Conservation (phyloP, 148 eudicot species). For the Rhododendron ferrugineum region DNA sequence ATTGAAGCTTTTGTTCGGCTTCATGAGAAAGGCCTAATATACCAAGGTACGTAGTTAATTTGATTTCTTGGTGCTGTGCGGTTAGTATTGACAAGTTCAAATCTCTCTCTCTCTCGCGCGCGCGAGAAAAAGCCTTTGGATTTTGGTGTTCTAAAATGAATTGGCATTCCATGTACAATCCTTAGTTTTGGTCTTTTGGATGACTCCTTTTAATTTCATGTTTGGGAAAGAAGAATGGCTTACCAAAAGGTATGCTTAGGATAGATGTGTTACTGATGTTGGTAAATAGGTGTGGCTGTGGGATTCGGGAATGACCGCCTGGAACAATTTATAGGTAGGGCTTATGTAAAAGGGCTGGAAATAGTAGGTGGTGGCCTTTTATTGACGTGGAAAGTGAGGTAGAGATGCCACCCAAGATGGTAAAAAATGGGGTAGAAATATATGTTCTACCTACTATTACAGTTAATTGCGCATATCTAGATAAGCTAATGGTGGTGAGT, state of each 20-base stretch:
- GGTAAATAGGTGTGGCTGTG: background rate
- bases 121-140: background rate
- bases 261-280: background rate
- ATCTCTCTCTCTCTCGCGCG: background rate
- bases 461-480: background rate
- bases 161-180: background rate
- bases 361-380: background rate
- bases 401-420: background rate
- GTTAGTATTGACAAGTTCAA: background rate
- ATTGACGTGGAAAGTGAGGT: background rate
- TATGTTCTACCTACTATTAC: background rate
- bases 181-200: background rate
- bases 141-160: background rate
- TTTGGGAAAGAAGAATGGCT: background rate
- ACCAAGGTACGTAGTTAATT: conserved; percentile 54
- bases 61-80: background rate
- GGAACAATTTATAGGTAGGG: background rate
- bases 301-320: background rate
- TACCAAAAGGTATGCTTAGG: background rate
- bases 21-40: conserved; percentile 96
- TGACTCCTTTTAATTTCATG: background rate
- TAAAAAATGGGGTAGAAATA: background rate
- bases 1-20: conserved; percentile 91
- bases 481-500: background rate
- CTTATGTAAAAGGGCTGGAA: background rate